Evolutionary conservation across 2,329 filamentous ascomycete species (phyloP), one percentile per base, ranked within the genome.

Genomic region (Alternaria infectoria): DNA sequence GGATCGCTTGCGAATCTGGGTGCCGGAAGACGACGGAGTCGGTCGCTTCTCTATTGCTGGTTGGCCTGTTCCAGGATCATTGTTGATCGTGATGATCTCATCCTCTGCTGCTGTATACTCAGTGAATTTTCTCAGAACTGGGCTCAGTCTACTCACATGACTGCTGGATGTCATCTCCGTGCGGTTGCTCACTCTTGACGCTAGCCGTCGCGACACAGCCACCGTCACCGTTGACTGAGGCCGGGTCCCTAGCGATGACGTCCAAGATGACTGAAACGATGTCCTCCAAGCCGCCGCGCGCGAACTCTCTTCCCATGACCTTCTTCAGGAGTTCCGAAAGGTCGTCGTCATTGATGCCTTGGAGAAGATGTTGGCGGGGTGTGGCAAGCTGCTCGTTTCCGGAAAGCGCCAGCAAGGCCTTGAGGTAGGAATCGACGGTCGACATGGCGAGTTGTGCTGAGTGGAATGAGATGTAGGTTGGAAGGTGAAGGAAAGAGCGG

Each of bases 361-460:
- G 30, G 6, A 50, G 44, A 0, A 56, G 21, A 2, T 26, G 13
- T 13, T 10, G 40, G 12, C 58, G 58, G 5, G 51, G 7, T 0
- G 8, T 21, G 3, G 15, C 17, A 2, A 56, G 52, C 17, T 28
- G 45, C 32, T 49, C 21, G 21, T 51, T 17, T 2, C 32, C 52
- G 2, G 58, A 61, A 6, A 61, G 58, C 32, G 51, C 5, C 10
- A 63, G 57, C 5, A 63, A 26, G 0, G 58, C 58, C 25, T 56
- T 43, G 3, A 57, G 30, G 15, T 57, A 57, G 17, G 23, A 6
- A 3, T 59, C 47, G 12, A 21, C 2, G 2, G 26, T 50, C n/a
- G 26, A 3, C 47, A 50, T 50, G n/a, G 47, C 7, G 11, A 3
- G 47, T 1, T 5, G 4, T 15, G 2, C 13, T 9, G 17, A 15